Percentiles rank a stretch among this genome's conserved stretches.
phyloP scores from a whole-genome alignment of 2,329 filamentous ascomycete species.

The Paracorniculantispora psalliotae region DNA sequence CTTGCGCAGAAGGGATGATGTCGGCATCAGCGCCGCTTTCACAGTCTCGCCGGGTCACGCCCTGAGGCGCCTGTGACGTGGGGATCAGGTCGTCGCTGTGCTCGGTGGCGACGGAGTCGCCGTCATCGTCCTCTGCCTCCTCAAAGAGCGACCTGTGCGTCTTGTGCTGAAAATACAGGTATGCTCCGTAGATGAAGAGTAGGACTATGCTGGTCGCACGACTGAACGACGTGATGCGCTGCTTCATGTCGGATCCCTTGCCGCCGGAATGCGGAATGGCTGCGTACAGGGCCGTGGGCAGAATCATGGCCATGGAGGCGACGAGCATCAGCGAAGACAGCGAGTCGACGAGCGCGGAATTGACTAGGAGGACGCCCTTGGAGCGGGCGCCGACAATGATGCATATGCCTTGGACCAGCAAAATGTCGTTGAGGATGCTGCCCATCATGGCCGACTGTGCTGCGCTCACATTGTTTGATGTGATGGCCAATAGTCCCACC shows the following conservation, averaged over 20 bases:
- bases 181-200: constrained; percentile 14
- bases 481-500: constrained; percentile 16
- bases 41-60: background rate
- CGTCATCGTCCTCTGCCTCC: constrained; percentile 1
- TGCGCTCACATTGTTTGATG: constrained; percentile 14
- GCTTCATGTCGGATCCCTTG: constrained; percentile 1
- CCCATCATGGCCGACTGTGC: constrained; percentile 18
- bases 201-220: constrained; percentile 16
- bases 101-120: background rate
- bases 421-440: constrained; percentile 18
- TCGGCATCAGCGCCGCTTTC: constrained; percentile 6
- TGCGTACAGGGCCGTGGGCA: constrained; percentile 16
- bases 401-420: constrained; percentile 17
- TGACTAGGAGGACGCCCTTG: constrained; percentile 16
- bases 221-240: constrained; percentile 16
- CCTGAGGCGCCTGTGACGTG: background rate
- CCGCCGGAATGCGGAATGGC: constrained; percentile 5
- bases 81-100: constrained; percentile 6
- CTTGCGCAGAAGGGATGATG: constrained; percentile 11
- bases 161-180: constrained; percentile 17
- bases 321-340: constrained; percentile 18
- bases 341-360: constrained; percentile 16
- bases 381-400: constrained; percentile 16
- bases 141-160: constrained; percentile 16
- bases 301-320: constrained; percentile 17